phyloP scores from a whole-genome alignment of 2,329 filamentous ascomycete genomes.

The Cladosporium sp. region DNA sequence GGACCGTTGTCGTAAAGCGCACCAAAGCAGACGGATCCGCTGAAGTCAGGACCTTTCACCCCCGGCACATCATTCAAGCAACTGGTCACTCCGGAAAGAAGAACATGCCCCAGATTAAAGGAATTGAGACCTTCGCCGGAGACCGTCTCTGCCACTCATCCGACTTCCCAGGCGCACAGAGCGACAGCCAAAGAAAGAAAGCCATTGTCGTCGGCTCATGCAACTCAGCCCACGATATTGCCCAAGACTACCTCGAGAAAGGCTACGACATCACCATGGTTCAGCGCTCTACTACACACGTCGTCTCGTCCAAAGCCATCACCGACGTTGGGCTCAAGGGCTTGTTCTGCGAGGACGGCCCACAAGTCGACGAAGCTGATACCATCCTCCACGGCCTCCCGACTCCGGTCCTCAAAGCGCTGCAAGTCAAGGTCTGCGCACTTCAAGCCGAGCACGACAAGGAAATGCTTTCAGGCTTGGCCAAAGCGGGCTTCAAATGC shows the following conservation, averaged over 20 bases:
- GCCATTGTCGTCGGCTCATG: conserved; percentile 44
- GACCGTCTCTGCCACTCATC: conserved; percentile 49
- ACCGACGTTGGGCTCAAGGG: conserved; percentile 14
- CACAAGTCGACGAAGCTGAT: conserved; percentile 20
- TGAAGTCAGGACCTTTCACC: conserved; percentile 49
- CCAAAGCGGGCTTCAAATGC: conserved; percentile 38
- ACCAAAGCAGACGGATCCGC: conserved; percentile 37
- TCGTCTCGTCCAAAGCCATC: conserved; percentile 30
- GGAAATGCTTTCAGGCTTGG: conserved; percentile 34
- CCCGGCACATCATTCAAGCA: conserved; percentile 60
- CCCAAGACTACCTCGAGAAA: conserved; percentile 43
- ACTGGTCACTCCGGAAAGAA: conserved; percentile 66
- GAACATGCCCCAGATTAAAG: conserved; percentile 37
- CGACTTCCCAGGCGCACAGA: conserved; percentile 42
- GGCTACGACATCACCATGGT: conserved; percentile 42
- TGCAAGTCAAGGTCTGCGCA: conserved; percentile 31
- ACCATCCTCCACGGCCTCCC: conserved; percentile 23
- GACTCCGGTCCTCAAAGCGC: conserved; percentile 25
- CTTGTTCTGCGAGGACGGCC: conserved; percentile 19
- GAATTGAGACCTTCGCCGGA: conserved; percentile 47
- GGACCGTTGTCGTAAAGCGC: conserved; percentile 52
- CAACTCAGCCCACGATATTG: conserved; percentile 47
- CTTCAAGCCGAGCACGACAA: conserved; percentile 15
- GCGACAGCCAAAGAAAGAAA: conserved; percentile 28
- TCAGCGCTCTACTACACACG: conserved; percentile 41